Base-by-base conservation (phyloP, 129 eudicot species). In the Artemisia argyi region DNA sequence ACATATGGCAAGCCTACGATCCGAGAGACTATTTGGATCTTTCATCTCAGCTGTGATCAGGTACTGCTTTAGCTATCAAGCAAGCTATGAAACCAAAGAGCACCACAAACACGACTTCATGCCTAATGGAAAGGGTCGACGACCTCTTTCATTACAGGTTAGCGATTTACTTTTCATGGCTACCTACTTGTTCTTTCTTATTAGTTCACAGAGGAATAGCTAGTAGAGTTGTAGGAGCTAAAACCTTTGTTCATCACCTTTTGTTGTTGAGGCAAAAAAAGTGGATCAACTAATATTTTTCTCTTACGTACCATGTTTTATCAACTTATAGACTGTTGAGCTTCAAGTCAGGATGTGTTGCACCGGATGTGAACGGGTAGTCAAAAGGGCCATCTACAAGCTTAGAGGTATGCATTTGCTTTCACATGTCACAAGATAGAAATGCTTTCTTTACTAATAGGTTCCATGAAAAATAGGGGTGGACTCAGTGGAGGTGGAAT, bases 291-390 rank as follows among this genome's bases (percentile, higher is more conserved):
- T 52, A 56, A 63, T 73, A 53, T 70, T 73, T 11, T 22, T 66
- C 39, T 32, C 11, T 68, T 42, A n/a, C n/a, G n/a, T n/a, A 69
- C 64, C 49, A 61, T 50, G 69, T 76, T 22, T 51, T 11, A 32
- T 14, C 30, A 61, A 63, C 59, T 78, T 78, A 51, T 84, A 90
- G 99, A 95, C 96, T 3, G 86, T 95, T 76, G 97, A 95, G 85
- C 96, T 90, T 55, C 87, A 95, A 81, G 97, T 95, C 46, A 80
- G 97, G 81, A 95, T 95, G 99, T 95, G 99, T 69, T 95, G 99
- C 84, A 78, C 89, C 16, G 99, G 97, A 26, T 95, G 99, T 65
- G 97, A 95, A 76, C 78, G 91, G 77, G 97, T 95, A 12, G 97
- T 95, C 56, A 83, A 73, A 81, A 83, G 87, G 6, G 99, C 97